phyloP scores from a whole-genome alignment of 2,329 filamentous ascomycete species.

The Penicillium sp. region DNA sequence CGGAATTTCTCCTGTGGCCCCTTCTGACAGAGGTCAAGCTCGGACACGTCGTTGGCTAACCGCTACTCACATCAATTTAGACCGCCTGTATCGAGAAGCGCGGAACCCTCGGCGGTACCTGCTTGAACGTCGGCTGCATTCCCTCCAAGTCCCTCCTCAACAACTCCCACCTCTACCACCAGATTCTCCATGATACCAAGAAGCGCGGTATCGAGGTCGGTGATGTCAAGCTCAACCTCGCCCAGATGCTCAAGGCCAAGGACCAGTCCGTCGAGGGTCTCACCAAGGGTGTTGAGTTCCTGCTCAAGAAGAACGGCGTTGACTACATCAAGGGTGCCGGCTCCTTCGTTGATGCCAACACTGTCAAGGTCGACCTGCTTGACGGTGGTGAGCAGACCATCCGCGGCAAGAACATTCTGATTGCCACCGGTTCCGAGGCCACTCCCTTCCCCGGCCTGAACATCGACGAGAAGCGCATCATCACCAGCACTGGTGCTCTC shows the following conservation, averaged over 20 bases:
- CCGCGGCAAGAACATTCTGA: slow-evolving; percentile 94
- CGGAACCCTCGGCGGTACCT: slow-evolving; percentile 91
- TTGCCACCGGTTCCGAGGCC: slow-evolving; percentile 93
- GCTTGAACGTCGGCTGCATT: slow-evolving; percentile 98
- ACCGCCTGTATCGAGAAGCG: slow-evolving; percentile 99
- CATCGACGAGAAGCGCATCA: slow-evolving; percentile 96
- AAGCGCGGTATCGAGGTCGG: slow-evolving; percentile 96
- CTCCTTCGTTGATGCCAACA: slow-evolving; percentile 85
- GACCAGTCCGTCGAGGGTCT: slow-evolving; percentile 85
- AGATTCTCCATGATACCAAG: slow-evolving; percentile 96
- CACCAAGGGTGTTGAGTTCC: slow-evolving; percentile 96
- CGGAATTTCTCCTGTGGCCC: background rate
- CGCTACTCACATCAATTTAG: slow-evolving; percentile 53
- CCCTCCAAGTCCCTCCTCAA: slow-evolving; percentile 99
- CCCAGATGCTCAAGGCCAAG: slow-evolving; percentile 98
- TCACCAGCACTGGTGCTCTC: slow-evolving; percentile 95
- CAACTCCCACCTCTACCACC: slow-evolving; percentile 98
- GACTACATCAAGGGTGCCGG: slow-evolving; percentile 96
- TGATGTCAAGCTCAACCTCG: slow-evolving; percentile 94
- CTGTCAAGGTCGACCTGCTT: slow-evolving; percentile 85
- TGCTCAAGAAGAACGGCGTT: slow-evolving; percentile 99
- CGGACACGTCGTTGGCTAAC: slow-evolving; percentile 22
- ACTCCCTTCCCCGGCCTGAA: slow-evolving; percentile 95
- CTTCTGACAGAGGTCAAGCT: background rate
- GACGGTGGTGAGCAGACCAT: slow-evolving; percentile 91